phyloP scores from a whole-genome alignment of 495 filamentous ascomycete species.

The Tricharina praecox region DNA sequence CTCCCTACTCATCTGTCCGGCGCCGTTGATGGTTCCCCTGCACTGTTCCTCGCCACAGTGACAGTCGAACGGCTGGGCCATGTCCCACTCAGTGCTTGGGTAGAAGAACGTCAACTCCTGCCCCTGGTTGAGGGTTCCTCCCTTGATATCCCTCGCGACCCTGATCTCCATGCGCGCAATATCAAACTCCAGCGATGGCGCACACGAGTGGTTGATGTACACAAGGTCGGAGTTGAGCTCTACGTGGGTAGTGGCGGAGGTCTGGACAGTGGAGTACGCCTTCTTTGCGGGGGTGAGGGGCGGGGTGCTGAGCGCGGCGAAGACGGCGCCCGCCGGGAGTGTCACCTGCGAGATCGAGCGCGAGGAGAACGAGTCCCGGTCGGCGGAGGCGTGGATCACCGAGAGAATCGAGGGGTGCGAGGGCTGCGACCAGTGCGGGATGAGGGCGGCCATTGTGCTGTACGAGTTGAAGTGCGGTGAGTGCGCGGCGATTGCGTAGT shows the following conservation, averaged over 20 bases:
- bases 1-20: conserved; percentile 33
- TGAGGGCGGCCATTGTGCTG: conserved; percentile 36
- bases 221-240: conserved; percentile 60
- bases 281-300: conserved; percentile 37
- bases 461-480: too few species aligned
- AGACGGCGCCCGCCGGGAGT: conserved; percentile 45
- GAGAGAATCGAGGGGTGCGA: conserved; percentile 37
- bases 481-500: too few species aligned
- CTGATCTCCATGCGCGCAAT: conserved; percentile 46
- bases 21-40: conserved; percentile 37
- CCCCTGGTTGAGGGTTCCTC: conserved; percentile 34
- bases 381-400: conserved; percentile 33
- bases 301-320: conserved; percentile 36
- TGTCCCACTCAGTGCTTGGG: conserved; percentile 57
- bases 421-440: conserved; percentile 36
- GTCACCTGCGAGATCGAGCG: conserved; percentile 43
- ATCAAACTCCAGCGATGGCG: conserved; percentile 53
- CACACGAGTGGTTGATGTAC: conserved; percentile 61
- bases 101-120: conserved; percentile 67
- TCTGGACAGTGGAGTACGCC: conserved; percentile 57
- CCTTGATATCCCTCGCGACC: conserved; percentile 34
- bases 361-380: conserved; percentile 36
- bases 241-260: conserved; percentile 42
- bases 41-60: conserved; percentile 39
- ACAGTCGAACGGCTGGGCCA: conserved; percentile 58